A percentile compares a stretch with the other conserved stretches of the same genome.
phyloP scores from a whole-genome alignment of 2,329 filamentous ascomycete species.

The Penicillium thymicola region DNA sequence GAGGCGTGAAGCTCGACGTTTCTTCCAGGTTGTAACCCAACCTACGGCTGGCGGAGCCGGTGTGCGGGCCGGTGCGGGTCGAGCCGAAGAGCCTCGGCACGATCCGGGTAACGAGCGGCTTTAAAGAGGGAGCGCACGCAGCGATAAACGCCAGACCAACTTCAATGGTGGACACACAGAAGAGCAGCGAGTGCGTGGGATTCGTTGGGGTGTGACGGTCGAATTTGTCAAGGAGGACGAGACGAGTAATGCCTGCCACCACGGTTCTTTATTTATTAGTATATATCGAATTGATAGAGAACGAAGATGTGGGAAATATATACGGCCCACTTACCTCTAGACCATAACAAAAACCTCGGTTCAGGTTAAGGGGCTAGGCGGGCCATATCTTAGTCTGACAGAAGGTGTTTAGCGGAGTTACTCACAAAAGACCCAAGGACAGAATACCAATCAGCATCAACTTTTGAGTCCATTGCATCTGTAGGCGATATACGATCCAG shows the following conservation, averaged over 20 bases:
- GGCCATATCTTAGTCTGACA: too few relatives aligned
- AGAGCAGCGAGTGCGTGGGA: conserved; percentile 3
- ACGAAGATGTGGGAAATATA: too few relatives aligned
- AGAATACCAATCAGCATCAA: conserved; percentile 9
- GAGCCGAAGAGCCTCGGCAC: conserved; percentile 2
- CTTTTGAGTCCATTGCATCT: conserved; percentile 8
- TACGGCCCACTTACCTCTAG: too few relatives aligned
- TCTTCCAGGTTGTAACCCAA: conserved; percentile 3
- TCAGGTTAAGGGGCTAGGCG: too few relatives aligned
- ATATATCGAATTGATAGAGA: background rate
- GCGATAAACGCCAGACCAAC: conserved; percentile 8
- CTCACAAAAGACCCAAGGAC: conserved; percentile 10
- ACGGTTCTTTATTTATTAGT: conserved; percentile 5
- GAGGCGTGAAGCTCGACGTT: background rate
- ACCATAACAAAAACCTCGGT: too few relatives aligned
- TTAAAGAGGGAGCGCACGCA: conserved; percentile 7
- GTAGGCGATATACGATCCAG: conserved; percentile 8
- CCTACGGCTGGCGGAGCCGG: background rate
- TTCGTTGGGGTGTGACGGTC: conserved; percentile 5
- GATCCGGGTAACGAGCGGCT: conserved; percentile 3
- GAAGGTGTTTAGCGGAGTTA: background rate
- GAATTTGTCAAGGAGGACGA: conserved; percentile 7
- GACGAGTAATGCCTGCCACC: conserved; percentile 3
- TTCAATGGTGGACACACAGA: conserved; percentile 9
- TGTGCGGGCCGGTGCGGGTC: background rate